Evolutionary conservation across 306 rosid genomes (phyloP).

Genomic region (Lathyrus sativus): DNA sequence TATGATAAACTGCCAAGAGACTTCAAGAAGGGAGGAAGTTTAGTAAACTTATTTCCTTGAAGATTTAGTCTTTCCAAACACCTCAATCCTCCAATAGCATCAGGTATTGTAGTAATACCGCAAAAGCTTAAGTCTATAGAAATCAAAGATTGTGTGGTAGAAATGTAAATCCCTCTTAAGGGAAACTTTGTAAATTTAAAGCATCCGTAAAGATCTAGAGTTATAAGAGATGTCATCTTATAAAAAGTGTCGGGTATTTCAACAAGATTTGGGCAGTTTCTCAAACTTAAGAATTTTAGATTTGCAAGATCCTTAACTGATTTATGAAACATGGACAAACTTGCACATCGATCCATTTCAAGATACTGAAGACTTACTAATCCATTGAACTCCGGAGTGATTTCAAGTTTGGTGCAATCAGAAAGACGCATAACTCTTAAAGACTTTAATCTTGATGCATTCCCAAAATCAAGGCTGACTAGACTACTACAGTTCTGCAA

Average conservation of each 20-base stretch:
- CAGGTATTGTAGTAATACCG: not conserved
- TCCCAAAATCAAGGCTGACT: not conserved
- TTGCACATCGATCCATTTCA: not conserved
- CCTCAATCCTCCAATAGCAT: conserved; percentile 6
- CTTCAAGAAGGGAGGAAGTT: not conserved
- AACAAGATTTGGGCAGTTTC: conserved; percentile 13
- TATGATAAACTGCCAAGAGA: not conserved
- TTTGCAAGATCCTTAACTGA: not conserved
- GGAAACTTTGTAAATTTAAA: not conserved
- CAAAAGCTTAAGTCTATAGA: not conserved
- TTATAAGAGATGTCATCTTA: not conserved
- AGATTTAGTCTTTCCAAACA: conserved; percentile 20
- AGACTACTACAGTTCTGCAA: not conserved
- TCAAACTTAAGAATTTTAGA: conserved; percentile 4
- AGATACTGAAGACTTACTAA: not conserved
- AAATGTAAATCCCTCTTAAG: not conserved
- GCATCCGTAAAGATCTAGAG: not conserved
- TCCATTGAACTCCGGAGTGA: not conserved
- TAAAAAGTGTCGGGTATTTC: not conserved
- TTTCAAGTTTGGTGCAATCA: not conserved
- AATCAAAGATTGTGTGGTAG: not conserved
- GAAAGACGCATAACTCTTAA: not conserved
- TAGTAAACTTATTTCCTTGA: not conserved
- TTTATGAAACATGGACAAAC: not conserved
- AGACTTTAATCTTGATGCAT: not conserved